These are phyloP conservation scores for Crithidia thermophila DNA, from an alignment of 208 protist genomes.

Conservation along the genomic window DNA sequence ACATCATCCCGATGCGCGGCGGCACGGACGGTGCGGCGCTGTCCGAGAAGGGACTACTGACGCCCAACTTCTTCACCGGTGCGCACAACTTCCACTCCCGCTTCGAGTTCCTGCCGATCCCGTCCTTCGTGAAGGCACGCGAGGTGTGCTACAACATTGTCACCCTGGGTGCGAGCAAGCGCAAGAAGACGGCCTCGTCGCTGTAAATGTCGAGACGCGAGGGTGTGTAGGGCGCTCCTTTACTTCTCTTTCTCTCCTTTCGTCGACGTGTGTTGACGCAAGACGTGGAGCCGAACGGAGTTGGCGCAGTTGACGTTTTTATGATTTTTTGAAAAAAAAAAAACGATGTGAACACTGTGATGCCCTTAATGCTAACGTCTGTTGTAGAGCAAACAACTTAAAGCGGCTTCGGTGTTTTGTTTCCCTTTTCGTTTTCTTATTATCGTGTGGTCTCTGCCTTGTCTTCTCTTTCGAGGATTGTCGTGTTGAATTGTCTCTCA, in stretches of 20 bases:
- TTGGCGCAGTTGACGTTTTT: not conserved
- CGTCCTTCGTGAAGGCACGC: slow-evolving; percentile 83
- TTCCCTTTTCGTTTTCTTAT: too few species aligned
- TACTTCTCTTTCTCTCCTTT: slow-evolving; percentile 16
- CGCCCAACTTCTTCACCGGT: slow-evolving; percentile 88
- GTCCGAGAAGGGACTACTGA: slow-evolving; percentile 66
- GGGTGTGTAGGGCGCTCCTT: not conserved
- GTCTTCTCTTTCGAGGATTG: too few species aligned
- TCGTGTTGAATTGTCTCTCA: too few species aligned
- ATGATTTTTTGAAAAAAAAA: not conserved
- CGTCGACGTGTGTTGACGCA: not conserved
- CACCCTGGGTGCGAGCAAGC: slow-evolving; percentile 45
- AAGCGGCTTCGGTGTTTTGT: too few species aligned
- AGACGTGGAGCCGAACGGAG: not conserved
- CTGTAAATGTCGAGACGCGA: slow-evolving; percentile 8
- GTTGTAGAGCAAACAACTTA: too few species aligned
- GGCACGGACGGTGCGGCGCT: slow-evolving; percentile 85
- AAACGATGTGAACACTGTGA: too few species aligned
- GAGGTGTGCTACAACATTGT: slow-evolving; percentile 83
- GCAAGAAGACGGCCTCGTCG: slow-evolving; percentile 18
- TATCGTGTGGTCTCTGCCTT: too few species aligned
- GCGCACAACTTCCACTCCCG: slow-evolving; percentile 90
- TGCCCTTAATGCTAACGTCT: too few species aligned
- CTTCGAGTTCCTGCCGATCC: slow-evolving; percentile 83
- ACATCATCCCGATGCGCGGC: slow-evolving; percentile 83